Percentiles rank a stretch among this genome's conserved stretches.
phyloP scores from a whole-genome alignment of 139 green algal species.

The Coccomyxa sp. region DNA sequence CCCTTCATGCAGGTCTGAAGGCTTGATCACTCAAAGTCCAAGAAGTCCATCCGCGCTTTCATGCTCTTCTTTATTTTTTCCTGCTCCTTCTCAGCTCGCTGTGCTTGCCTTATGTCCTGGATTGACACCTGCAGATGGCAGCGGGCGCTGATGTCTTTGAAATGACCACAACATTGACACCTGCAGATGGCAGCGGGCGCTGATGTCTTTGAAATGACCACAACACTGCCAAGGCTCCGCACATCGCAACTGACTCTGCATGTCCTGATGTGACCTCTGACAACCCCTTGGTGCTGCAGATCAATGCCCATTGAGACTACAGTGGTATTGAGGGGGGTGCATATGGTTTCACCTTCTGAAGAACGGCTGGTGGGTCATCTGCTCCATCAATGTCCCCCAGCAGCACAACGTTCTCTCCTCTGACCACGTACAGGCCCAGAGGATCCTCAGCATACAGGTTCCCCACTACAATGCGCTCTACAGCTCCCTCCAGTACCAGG shows the following conservation, averaged over 20 bases:
- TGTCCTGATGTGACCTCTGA: no score
- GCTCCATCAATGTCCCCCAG: constrained; percentile 59
- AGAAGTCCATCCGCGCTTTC: constrained; percentile 67
- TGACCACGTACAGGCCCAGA: constrained; percentile 62
- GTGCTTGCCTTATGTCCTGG: constrained; percentile 58
- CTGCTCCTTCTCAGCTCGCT: constrained; percentile 65
- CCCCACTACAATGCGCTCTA: constrained; percentile 75
- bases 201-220: no score
- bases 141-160: no score
- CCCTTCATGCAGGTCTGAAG: no score
- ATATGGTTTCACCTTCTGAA: constrained; percentile 38
- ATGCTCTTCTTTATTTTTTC: constrained; percentile 65
- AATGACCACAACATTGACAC: no score
- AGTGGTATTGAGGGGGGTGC: no score
- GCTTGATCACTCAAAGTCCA: constrained; percentile 47
- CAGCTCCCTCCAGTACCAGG: constrained; percentile 54
- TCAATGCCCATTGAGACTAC: no score
- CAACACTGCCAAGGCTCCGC: no score
- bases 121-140: not conserved
- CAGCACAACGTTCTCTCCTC: constrained; percentile 84
- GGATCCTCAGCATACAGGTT: constrained; percentile 60
- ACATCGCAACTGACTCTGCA: no score
- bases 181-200: no score
- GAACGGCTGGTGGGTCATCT: constrained; percentile 39
- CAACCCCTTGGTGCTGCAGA: no score